Evolutionary conservation across 768 basidiomycete species (phyloP).

Genomic region (Tulasnella sp.): DNA sequence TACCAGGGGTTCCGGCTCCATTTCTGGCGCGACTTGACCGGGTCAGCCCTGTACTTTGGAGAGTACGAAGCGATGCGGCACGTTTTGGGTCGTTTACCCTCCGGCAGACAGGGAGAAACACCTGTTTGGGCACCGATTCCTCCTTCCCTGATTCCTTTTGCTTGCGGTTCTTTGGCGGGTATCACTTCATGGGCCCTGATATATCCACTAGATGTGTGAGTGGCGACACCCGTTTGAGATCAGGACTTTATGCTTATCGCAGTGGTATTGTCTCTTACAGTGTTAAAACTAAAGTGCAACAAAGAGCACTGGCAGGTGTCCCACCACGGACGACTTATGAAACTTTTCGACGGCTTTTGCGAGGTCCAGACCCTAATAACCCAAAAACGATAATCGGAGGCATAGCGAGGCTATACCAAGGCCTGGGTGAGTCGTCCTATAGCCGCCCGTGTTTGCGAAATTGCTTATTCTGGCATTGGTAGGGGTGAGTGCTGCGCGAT

Average conservation of each 20-base stretch:
- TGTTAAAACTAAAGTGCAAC: constrained; percentile 93
- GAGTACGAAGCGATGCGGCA: constrained; percentile 90
- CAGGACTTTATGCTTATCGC: constrained; percentile 17
- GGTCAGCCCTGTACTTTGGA: constrained; percentile 84
- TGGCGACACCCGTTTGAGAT: constrained; percentile 6
- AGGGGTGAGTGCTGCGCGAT: constrained; percentile 73
- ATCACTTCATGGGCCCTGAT: constrained; percentile 69
- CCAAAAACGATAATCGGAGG: constrained; percentile 58
- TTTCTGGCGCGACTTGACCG: constrained; percentile 75
- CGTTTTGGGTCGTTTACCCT: constrained; percentile 61
- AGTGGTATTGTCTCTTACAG: constrained; percentile 28
- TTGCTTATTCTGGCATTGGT: neutral
- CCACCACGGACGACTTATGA: constrained; percentile 55
- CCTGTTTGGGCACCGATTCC: constrained; percentile 82
- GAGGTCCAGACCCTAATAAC: constrained; percentile 68
- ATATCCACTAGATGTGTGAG: constrained; percentile 88
- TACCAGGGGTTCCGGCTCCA: constrained; percentile 66
- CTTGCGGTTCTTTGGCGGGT: constrained; percentile 83
- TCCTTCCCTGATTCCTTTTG: constrained; percentile 68
- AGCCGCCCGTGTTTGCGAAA: neutral
- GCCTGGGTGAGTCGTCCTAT: constrained; percentile 42
- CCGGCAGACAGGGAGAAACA: constrained; percentile 67
- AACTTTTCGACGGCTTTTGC: constrained; percentile 65
- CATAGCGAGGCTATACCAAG: constrained; percentile 76
- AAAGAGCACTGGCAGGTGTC: constrained; percentile 74